Evolutionary conservation across 805 yeast species (phyloP), one percentile per base, ranked within the genome.

Genomic region (Candida railenensis): DNA sequence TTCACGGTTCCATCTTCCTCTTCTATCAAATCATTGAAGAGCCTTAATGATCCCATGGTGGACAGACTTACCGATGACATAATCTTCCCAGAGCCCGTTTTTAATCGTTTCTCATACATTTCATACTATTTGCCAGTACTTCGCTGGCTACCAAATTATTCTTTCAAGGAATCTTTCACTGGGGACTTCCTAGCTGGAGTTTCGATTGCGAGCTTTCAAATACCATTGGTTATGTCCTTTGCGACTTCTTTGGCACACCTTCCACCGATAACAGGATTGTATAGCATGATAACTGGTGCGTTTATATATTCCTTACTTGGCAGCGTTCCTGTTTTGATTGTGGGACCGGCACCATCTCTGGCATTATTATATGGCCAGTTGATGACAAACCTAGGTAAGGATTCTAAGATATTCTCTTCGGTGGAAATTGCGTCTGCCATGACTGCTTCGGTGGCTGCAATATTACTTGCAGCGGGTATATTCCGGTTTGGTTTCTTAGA

Each of bases 311-410:
- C 89, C 4, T 49, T 89, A 2, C 73, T 89, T 48, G 97, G 97
- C 0, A 80, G 94, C 0, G 95, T 89, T 1, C 96, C 96, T 0
- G 85, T 84, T 48, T 81, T 90, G 85, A 82, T 89, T 34, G 95
- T 90, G 16, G 96, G 96, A 0, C 96, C 97, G 1, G 95, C 90
- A 62, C 91, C 92, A 16, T 91, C 96, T 0, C 82, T 89, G 7
- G 87, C 95, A 0, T 71, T 91, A 55, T 82, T 90, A 12, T 82
- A 87, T 21, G 96, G 96, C 1, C 92, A 86, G 55, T 81, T 85
- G 0, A 80, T 88, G 8, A 86, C 84, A 44, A 28, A 39, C 3
- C 42, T 62, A 4, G 39, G 51, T 15, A 57, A 59, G 34, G 21
- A 36, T 12, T 15, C 21, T 18, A 50, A 53, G 14, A 9, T n/a